Evolutionary conservation across 2,329 filamentous ascomycete species (phyloP).

Genomic region (Cercospora sp.): DNA sequence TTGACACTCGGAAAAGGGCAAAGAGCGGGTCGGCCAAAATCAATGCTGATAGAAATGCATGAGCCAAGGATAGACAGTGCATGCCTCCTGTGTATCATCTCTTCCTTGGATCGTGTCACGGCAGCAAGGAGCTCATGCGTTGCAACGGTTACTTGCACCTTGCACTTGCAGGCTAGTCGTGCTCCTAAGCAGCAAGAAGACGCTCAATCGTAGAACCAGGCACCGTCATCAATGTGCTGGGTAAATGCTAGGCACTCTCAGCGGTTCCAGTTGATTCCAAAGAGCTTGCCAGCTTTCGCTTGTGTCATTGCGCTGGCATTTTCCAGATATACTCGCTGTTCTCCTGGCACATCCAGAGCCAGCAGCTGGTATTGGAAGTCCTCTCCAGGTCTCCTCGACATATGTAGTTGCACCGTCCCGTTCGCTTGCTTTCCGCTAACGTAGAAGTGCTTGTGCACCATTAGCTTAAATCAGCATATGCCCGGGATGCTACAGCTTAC

Average conservation of each 20-base stretch:
- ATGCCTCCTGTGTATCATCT: background rate
- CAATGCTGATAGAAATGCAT: background rate
- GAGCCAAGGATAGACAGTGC: background rate
- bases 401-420: slow-evolving; percentile 74
- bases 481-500: background rate
- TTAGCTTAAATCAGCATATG: background rate
- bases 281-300: slow-evolving; percentile 50
- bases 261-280: slow-evolving; percentile 61
- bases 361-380: slow-evolving; percentile 76
- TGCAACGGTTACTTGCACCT: background rate
- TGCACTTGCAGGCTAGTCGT: background rate
- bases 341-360: slow-evolving; percentile 74
- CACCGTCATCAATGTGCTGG: background rate
- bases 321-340: slow-evolving; percentile 64
- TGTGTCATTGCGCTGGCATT: slow-evolving; percentile 54
- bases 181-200: background rate
- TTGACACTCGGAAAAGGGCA: background rate
- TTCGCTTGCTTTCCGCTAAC: slow-evolving; percentile 74
- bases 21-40: background rate
- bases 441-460: slow-evolving; percentile 63
- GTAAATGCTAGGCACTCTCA: background rate
- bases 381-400: slow-evolving; percentile 66
- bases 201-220: background rate
- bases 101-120: background rate
- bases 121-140: background rate